A percentile compares a stretch with the other conserved stretches of the same genome.
phyloP scores from a whole-genome alignment of 2,329 filamentous ascomycete genomes.

The Fusarium miscanthi region DNA sequence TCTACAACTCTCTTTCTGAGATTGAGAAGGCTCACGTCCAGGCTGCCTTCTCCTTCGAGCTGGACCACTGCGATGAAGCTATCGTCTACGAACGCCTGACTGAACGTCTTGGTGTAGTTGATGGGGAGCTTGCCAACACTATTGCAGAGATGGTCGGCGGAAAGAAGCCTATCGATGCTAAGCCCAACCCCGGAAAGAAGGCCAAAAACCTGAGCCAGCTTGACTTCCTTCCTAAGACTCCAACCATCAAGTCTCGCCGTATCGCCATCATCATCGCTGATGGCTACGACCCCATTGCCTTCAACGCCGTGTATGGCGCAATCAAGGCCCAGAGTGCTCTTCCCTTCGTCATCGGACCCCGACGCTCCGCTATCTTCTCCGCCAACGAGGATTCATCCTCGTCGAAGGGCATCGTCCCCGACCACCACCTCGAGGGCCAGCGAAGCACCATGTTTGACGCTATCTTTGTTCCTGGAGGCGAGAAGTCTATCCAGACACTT shows the following conservation, averaged over 20 bases:
- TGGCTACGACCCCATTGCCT: slow-evolving; percentile 76
- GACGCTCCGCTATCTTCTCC: slow-evolving; percentile 73
- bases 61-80: slow-evolving; percentile 85
- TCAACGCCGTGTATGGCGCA: slow-evolving; percentile 72
- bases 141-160: slow-evolving; percentile 79
- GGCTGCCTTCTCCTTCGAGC: slow-evolving; percentile 78
- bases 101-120: slow-evolving; percentile 76
- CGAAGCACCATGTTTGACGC: slow-evolving; percentile 85
- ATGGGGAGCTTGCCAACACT: slow-evolving; percentile 73
- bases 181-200: slow-evolving; percentile 73
- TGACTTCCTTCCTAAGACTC: slow-evolving; percentile 70
- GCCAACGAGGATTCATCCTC: slow-evolving; percentile 65
- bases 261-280: slow-evolving; percentile 83
- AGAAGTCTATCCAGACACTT: slow-evolving; percentile 70
- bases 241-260: slow-evolving; percentile 76
- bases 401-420: slow-evolving; percentile 69
- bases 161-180: slow-evolving; percentile 64
- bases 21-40: slow-evolving; percentile 77
- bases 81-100: slow-evolving; percentile 79
- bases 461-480: slow-evolving; percentile 79
- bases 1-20: slow-evolving; percentile 80
- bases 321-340: slow-evolving; percentile 71
- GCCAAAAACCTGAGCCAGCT: slow-evolving; percentile 76
- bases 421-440: slow-evolving; percentile 84
- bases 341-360: slow-evolving; percentile 77